Evolutionary conservation across 2,329 filamentous ascomycete genomes (phyloP).

Genomic region (Acephala macrosclerotiorum): DNA sequence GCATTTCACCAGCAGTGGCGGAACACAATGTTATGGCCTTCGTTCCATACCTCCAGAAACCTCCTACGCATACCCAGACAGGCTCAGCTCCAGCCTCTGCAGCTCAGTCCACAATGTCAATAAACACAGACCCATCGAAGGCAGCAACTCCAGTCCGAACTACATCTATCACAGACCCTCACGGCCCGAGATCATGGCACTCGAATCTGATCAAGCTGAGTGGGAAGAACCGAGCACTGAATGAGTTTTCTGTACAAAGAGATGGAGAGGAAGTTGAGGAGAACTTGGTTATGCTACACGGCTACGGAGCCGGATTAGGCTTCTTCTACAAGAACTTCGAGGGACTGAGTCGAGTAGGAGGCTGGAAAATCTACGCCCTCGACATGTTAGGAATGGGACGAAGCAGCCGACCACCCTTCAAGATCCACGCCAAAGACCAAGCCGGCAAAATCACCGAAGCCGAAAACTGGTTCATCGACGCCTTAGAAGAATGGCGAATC

Average conservation of each 20-base stretch:
- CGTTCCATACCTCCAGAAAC: constrained; percentile 82
- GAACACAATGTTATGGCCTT: constrained; percentile 89
- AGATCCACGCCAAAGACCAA: constrained; percentile 81
- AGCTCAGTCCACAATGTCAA: constrained; percentile 47
- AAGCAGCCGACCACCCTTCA: constrained; percentile 83
- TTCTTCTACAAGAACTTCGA: constrained; percentile 99
- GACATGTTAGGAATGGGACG: constrained; percentile 96
- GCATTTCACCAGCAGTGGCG: constrained; percentile 80
- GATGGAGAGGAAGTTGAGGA: constrained; percentile 81
- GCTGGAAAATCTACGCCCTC: constrained; percentile 92
- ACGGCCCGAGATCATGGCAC: constrained; percentile 85
- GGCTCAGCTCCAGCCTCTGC: constrained; percentile 57
- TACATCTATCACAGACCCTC: constrained; percentile 70
- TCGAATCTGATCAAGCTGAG: constrained; percentile 84
- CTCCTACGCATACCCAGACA: constrained; percentile 61
- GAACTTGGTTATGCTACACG: constrained; percentile 93
- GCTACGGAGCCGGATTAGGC: constrained; percentile 93
- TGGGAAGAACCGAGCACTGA: constrained; percentile 86
- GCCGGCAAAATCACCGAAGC: constrained; percentile 85
- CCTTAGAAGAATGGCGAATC: constrained; percentile 93
- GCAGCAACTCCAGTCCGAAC: constrained; percentile 52
- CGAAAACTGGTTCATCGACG: constrained; percentile 95
- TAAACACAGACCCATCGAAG: constrained; percentile 47
- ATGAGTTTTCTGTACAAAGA: constrained; percentile 91
- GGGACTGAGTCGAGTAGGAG: constrained; percentile 75